Evolutionary conservation across 139 green algal genomes (phyloP).

Genomic region (Coelastrella sp.): DNA sequence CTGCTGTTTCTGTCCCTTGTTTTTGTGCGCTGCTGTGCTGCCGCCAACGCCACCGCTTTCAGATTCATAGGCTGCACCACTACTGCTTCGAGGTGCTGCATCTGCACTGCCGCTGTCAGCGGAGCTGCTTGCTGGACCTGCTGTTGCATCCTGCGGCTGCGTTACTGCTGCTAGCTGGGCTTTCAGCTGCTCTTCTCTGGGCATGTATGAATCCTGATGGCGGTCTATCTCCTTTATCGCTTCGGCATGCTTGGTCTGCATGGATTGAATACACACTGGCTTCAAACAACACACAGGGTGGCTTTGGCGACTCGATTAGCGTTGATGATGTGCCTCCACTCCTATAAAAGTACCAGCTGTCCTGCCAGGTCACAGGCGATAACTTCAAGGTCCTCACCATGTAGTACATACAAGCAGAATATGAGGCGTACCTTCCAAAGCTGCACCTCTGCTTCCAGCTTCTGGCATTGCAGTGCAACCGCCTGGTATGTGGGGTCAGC

Average conservation of each 20-base stretch:
- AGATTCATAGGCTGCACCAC: neutral
- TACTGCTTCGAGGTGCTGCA: neutral
- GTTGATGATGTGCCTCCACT: no score
- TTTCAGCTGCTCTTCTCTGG: constrained; percentile 43
- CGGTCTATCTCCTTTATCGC: constrained; percentile 26
- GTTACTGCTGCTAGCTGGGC: neutral
- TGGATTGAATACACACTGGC: neutral
- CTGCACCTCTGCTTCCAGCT: constrained; percentile 42
- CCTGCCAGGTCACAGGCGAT: no score
- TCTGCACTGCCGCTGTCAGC: neutral
- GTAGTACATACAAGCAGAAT: neutral
- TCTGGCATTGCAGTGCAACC: constrained; percentile 26
- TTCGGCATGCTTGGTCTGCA: constrained; percentile 42
- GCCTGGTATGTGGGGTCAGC: neutral
- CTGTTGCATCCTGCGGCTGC: constrained; percentile 8
- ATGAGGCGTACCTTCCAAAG: constrained; percentile 20
- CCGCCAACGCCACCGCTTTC: neutral
- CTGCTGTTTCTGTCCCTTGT: neutral
- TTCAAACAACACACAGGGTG: no score
- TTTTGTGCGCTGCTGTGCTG: neutral
- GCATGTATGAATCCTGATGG: constrained; percentile 48
- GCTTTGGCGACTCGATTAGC: no score
- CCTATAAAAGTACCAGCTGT: no score
- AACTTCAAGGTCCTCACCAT: no score
- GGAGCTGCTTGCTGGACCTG: neutral